These are phyloP conservation scores for Quercus tomentella DNA, from an alignment of 331 rosid species.

Conservation along the genomic window DNA sequence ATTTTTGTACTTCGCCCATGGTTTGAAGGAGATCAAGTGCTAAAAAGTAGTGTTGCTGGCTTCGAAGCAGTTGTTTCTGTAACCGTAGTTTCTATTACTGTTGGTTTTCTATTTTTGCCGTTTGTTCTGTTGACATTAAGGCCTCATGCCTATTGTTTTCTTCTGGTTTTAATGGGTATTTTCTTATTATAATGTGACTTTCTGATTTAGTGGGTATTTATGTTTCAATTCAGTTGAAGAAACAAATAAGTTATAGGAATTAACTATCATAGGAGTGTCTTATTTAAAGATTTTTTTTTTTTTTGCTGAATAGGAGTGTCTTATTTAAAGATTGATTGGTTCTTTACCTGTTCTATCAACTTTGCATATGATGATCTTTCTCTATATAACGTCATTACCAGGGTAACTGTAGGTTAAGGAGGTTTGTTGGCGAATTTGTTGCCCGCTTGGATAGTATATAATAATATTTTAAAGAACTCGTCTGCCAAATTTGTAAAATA, in stretches of 20 bases:
- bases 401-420: too few species aligned
- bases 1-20: conserved; percentile 64
- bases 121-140: conserved; percentile 16
- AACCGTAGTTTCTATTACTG: conserved; percentile 22
- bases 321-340: neutral
- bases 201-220: conserved; percentile 7
- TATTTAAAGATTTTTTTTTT: neutral
- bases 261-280: neutral
- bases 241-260: neutral
- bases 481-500: too few species aligned
- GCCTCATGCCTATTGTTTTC: conserved; percentile 15
- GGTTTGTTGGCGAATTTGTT: too few species aligned
- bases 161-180: conserved; percentile 13
- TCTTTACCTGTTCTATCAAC: too few species aligned
- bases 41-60: conserved; percentile 16
- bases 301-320: too few species aligned
- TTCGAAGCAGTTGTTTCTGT: conserved; percentile 20
- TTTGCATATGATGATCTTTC: too few species aligned
- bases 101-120: conserved; percentile 11
- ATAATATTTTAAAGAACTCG: too few species aligned
- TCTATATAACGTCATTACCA: too few species aligned
- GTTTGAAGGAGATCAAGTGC: conserved; percentile 93
- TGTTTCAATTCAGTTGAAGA: conserved; percentile 13
- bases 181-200: neutral
- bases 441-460: too few species aligned